Evolutionary conservation across 2,329 filamentous ascomycete genomes (phyloP).

Genomic region (Fusarium sp.): DNA sequence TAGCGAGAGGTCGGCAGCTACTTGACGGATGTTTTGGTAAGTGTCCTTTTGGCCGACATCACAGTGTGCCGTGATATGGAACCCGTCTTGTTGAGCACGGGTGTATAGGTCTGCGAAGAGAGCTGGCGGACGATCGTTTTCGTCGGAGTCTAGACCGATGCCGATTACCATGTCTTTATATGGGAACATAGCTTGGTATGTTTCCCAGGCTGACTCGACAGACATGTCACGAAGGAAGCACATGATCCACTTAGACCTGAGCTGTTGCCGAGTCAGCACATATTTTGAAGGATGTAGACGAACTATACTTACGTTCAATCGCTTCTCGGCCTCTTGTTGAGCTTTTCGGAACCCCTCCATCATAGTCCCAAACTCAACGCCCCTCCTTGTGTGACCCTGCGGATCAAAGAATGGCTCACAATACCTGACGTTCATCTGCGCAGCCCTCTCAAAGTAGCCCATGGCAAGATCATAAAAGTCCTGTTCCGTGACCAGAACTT

Average conservation of each 20-base stretch:
- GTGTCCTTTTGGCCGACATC: conserved; percentile 62
- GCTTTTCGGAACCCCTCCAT: conserved; percentile 71
- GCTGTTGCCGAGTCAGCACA: neutral
- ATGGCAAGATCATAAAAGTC: conserved; percentile 79
- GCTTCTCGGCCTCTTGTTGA: conserved; percentile 62
- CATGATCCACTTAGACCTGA: conserved; percentile 68
- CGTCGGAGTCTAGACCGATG: conserved; percentile 60
- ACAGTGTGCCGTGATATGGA: conserved; percentile 62
- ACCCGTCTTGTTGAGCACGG: conserved; percentile 53
- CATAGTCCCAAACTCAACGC: conserved; percentile 69
- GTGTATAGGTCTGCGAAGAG: conserved; percentile 55
- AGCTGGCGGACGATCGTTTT: conserved; percentile 55
- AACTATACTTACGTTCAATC: neutral
- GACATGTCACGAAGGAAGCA: conserved; percentile 78
- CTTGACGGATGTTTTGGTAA: conserved; percentile 61
- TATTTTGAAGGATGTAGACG: no score
- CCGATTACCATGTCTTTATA: conserved; percentile 55
- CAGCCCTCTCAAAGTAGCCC: conserved; percentile 74
- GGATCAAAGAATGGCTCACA: conserved; percentile 84
- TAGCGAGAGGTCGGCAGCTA: conserved; percentile 62
- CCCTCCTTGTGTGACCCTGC: conserved; percentile 74
- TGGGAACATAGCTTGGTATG: conserved; percentile 58
- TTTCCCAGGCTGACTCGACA: conserved; percentile 74
- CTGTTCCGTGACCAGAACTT: conserved; percentile 68
- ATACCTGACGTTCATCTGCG: conserved; percentile 72